Evolutionary conservation across 1,284 basidiomycete species (phyloP), one percentile per base, ranked within the genome.

Genomic region (Trichosporon sp.): DNA sequence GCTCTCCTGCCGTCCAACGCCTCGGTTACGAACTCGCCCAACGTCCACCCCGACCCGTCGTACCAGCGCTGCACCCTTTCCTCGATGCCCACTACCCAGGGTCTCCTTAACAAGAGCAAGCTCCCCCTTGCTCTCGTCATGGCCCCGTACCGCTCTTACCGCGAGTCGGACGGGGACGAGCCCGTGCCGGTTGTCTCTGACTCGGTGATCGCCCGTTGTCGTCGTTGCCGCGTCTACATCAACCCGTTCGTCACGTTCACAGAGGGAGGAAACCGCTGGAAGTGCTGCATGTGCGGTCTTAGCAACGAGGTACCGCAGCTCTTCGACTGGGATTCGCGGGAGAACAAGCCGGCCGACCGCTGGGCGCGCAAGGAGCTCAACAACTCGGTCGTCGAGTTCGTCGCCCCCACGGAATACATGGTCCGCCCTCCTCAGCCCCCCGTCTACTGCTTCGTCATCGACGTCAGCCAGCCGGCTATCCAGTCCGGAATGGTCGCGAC

Each of bases 391-490:
- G 94, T 99, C 70, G 97, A 99, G 83, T 99, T 91, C 79, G 91
- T 99, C 70, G 97, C 97, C 2, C 96, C 97, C 9, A 96, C 95
- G 1, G 97, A 99, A 85, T 99, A 99, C 85, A 98, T 99, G 96
- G 95, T 87, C 32, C 92, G 97, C 73, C 92, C 97, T 18, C 97
- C 97, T 51, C 97, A 98, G 83, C 94, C 97, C 12, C 93, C 95
- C 18, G 93, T 97, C 66, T 98, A 98, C 84, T 89, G 96, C 67
- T 98, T 99, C 86, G 87, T 99, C 77, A 92, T 99, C 83, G 97
- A 99, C 79, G 95, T 99, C 74, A 93, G 92, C 77, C 92, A 97
- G 80, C 84, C 90, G 56, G 95, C 95, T 42, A 88, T 99, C 62
- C 92, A 94, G 83, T 92, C 91, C 62, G 95, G 93, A 66, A 98